Base-by-base conservation (phyloP, 2,329 filamentous ascomycete genomes). In the Colletotrichum lini region DNA sequence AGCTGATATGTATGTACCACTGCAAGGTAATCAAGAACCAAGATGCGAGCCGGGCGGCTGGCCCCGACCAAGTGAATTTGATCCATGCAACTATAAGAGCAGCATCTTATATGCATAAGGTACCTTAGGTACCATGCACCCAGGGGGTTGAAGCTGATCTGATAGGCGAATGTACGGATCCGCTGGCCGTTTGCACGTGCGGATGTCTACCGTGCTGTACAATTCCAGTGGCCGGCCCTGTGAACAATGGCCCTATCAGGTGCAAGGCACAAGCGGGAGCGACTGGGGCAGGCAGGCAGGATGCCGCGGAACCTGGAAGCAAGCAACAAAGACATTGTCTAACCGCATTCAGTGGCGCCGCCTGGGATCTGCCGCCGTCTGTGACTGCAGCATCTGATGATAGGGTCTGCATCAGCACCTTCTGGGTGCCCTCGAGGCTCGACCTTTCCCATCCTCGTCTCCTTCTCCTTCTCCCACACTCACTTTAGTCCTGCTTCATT, bases 331-430 rank as follows among this genome's bases (percentile, higher is more conserved):
- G 59, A 42, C 35, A 52, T 26, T 4, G 30, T 13, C 58, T 50
- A 50, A 63, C 60, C 60, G n/a, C 9, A 45, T 40, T 35, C 38
- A 52, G 64, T 38, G 40, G 57, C 58, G 58, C 65, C 40, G 53
- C 26, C 52, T 60, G 23, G 53, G 38, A 59, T 59, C 47, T 53
- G 60, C 60, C 26, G 49, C 38, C 47, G 10, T 60, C 30, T n/a
- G 45, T 42, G 35, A 59, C 38, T 65, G 35, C 38, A 60, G 35
- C 63, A 26, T 64, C 40, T 59, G 42, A 42, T 13, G 8, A 38
- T 13, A 13, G 12, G 23, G 30, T 65, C 54, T 53, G 50, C 50
- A 38, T 60, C 52, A 53, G n/a, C 61, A 30, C 44, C 18, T 44
- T 45, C 30, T 38, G 52, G 13, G n/a, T 58, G 21, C 40, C 30